A percentile compares a stretch with the other conserved stretches of the same genome.
Evolutionary conservation across 306 rosid genomes (phyloP).

Genomic region (Neltuma alba): DNA sequence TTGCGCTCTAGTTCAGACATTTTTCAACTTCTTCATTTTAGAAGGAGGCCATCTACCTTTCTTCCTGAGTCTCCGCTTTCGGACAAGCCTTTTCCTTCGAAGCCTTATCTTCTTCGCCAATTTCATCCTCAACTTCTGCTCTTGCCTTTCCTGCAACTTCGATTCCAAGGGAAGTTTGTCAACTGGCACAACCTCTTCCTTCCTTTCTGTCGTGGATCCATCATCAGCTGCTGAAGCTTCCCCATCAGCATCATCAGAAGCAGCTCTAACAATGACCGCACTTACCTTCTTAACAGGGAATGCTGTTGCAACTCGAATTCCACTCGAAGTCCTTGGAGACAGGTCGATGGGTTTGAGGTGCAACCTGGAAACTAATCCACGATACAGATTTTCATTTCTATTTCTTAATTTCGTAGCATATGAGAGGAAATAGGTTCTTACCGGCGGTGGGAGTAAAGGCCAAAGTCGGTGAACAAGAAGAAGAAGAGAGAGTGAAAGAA

Average conservation of each 20-base stretch:
- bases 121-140: constrained; percentile 75
- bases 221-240: constrained; percentile 21
- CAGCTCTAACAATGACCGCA: constrained; percentile 34
- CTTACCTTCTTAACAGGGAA: background rate
- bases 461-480: constrained; percentile 20
- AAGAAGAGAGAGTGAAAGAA: constrained; percentile 47
- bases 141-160: constrained; percentile 72
- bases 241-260: constrained; percentile 29
- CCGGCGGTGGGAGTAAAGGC: constrained; percentile 41
- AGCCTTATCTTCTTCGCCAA: constrained; percentile 88
- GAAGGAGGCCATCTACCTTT: constrained; percentile 98
- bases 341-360: constrained; percentile 39
- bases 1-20: constrained; percentile 56
- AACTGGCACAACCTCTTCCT: constrained; percentile 52
- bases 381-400: background rate
- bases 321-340: constrained; percentile 41
- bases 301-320: constrained; percentile 45
- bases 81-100: constrained; percentile 76
- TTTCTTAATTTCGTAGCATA: background rate
- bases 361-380: constrained; percentile 52
- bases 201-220: constrained; percentile 39
- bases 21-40: constrained; percentile 86
- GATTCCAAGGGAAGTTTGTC: constrained; percentile 89
- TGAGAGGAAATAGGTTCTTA: constrained; percentile 27
- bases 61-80: constrained; percentile 79